A percentile compares a stretch with the other conserved stretches of the same genome.
These are phyloP conservation scores for Pascua sp. DNA, from an alignment of 1,284 basidiomycete genomes.

Conservation along the genomic window DNA sequence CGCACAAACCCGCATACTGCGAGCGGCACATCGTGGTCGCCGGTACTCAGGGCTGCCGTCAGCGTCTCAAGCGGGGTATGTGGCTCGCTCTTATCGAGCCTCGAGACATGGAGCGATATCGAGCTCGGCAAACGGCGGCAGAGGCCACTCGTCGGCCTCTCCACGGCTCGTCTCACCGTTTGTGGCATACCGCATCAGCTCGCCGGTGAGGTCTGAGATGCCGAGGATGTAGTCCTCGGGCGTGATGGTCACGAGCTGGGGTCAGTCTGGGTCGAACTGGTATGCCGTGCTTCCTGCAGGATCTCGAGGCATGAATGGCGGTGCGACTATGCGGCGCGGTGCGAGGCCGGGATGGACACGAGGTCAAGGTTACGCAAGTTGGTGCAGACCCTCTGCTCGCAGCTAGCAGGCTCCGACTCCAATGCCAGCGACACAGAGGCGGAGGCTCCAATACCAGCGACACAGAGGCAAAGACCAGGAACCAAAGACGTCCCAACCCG, in stretches of 20 bases:
- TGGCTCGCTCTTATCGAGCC: neutral
- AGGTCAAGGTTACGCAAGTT: no score
- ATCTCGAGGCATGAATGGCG: no score
- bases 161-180: slow-evolving; percentile 52
- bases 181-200: slow-evolving; percentile 92
- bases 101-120: neutral
- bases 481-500: neutral
- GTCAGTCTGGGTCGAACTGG: no score
- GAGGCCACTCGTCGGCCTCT: neutral
- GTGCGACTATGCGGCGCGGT: no score
- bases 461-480: neutral
- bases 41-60: slow-evolving; percentile 56
- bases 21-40: slow-evolving; percentile 65
- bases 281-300: no score
- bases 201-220: slow-evolving; percentile 88
- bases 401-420: neutral
- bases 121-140: slow-evolving; percentile 1
- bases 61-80: neutral
- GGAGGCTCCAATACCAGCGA: neutral
- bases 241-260: slow-evolving; percentile 61
- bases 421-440: neutral
- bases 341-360: no score
- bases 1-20: slow-evolving; percentile 74
- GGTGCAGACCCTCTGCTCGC: no score
- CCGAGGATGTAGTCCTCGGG: slow-evolving; percentile 86